Base-by-base conservation (phyloP, 2,329 filamentous ascomycete species). In the Didymella sp. region DNA sequence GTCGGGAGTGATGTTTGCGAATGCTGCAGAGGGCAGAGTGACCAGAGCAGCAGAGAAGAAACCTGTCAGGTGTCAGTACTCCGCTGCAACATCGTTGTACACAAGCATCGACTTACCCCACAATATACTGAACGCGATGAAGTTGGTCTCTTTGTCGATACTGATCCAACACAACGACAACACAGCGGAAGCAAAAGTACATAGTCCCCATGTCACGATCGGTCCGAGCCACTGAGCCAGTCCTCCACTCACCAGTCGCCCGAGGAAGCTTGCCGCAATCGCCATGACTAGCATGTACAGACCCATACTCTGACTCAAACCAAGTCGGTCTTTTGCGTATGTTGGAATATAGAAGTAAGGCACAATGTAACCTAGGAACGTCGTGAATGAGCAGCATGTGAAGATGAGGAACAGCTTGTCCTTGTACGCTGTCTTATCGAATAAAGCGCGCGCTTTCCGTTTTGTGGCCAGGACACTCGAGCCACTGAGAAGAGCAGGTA, bases 271-370 rank as follows among this genome's bases (percentile, higher is more conserved):
- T 0, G 58, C 73, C 6, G 72, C 72, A 3, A 77, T 63, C 3
- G 61, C 64, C 31, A 72, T 66, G 2, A 76, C 67, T 4, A 76
- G 64, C 63, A 67, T 74, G 35, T 75, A 73, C 51, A 75, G 35
- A 1, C 62, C 70, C 11, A 66, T 56, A 24, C 68, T 73, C 44
- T 74, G 67, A 2, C 59, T 66, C n/a, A 64, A 64, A 0, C 69
- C 73, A 8, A 77, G 61, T 4, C 45, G 51, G 35, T 76, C 70
- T 17, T 63, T 60, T 2, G 73, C 72, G 54, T 70, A 77, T 3
- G 71, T 72, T 1, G 74, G 69, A 13, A 77, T 74, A 50, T 75
- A 77, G 44, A 76, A 76, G 47, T 75, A 77, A 1, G 73, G 73
- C 0, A 75, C 64, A 6, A 74, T 77, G 43, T 77, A 77, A 1